These are phyloP conservation scores for Carnegiea gigantea DNA, from an alignment of 179 eudicot species.

Conservation along the genomic window DNA sequence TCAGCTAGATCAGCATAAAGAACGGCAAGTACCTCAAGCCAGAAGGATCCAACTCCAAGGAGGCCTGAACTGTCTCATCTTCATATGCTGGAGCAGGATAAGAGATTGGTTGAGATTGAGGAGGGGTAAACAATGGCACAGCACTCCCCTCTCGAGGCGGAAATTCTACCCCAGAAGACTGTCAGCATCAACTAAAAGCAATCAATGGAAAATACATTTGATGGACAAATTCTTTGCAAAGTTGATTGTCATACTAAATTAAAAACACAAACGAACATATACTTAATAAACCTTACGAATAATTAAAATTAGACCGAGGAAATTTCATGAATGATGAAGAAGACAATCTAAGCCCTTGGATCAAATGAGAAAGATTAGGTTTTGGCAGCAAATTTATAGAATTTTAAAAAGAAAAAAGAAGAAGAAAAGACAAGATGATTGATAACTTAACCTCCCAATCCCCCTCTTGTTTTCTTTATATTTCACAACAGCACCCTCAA, in stretches of 20 bases:
- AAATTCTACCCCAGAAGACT: slow-evolving; percentile 80
- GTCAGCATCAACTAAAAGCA: slow-evolving; percentile 25
- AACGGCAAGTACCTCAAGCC: slow-evolving; percentile 62
- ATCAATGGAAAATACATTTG: slow-evolving; percentile 15
- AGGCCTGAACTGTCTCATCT: slow-evolving; percentile 76
- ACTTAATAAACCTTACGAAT: background rate
- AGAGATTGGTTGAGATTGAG: slow-evolving; percentile 74
- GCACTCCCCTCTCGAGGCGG: slow-evolving; percentile 85
- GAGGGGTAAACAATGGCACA: slow-evolving; percentile 89
- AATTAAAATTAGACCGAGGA: background rate
- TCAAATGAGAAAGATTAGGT: background rate
- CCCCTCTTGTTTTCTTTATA: background rate
- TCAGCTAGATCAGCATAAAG: background rate
- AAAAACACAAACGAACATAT: background rate
- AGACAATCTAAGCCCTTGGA: background rate
- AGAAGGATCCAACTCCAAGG: slow-evolving; percentile 73
- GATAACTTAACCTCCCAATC: background rate
- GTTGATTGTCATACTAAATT: background rate
- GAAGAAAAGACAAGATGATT: background rate
- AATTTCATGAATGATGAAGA: background rate
- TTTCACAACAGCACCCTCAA: background rate
- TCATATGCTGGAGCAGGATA: slow-evolving; percentile 51
- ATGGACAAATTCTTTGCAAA: background rate
- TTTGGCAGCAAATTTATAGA: background rate
- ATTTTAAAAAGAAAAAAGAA: too few species aligned